Base-by-base conservation (phyloP, 1,284 basidiomycete species). In the Cryptococcus maquisensis region DNA sequence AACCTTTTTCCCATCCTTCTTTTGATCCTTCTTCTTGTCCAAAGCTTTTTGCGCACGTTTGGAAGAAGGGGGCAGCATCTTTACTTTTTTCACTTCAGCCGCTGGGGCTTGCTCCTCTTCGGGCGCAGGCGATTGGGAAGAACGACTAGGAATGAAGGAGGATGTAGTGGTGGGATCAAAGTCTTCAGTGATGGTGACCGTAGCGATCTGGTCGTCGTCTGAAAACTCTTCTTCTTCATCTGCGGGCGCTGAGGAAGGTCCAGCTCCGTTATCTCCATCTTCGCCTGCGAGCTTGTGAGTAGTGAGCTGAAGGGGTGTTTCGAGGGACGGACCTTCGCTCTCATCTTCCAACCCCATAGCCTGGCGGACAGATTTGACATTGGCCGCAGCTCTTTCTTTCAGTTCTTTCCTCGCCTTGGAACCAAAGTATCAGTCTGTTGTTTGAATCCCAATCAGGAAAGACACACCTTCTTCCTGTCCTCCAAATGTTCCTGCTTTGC, bases 141-240 rank as follows among this genome's bases (percentile, higher is more conserved):
- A 52, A 37, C 32, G 26, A 13, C n/a, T 21, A 20, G 28, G 41
- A 2, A 26, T 44, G n/a, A 35, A 36, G 18, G 37, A 46, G 46
- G 35, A 26, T 24, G 52, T 42, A 15, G 51, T 12, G 16, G 65
- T 51, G 8, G 69, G 68, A 48, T 75, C 73, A 51, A 76, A 77
- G 53, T 76, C 75, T 45, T 78, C 75, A 5, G 64, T 66, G 52
- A 78, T 75, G 20, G 75, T 76, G 10, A 78, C 75, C 0, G 72
- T 72, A 1, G 75, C 76, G 28, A 70, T 58, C 55, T 75, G 71
- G 38, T 76, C 74, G 28, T 71, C 74, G 59, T 76, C 74, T 20
- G 67, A 69, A 59, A 67, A 76, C 45, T 72, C 71, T 13, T 74
- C 71, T 36, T 66, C 55, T 21, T 55, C 49, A 26, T 53, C 54